Conservation (phyloP, 495 filamentous ascomycete species). For the Hypoxylon lenormandii region DNA sequence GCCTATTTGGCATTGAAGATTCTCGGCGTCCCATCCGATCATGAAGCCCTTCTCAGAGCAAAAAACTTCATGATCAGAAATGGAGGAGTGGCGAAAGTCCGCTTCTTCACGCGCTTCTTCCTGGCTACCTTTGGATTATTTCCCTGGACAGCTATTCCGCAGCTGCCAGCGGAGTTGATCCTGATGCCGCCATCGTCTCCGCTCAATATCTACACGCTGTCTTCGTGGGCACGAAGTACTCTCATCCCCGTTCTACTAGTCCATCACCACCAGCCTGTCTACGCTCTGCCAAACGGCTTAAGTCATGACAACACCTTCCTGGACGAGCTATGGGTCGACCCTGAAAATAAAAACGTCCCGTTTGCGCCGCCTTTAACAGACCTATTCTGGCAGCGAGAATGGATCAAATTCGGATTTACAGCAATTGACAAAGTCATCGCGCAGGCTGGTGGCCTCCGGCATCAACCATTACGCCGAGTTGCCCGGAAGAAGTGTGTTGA, state of each 20-base stretch:
- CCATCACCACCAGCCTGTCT: slow-evolving; percentile 54
- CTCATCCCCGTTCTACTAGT: slow-evolving; percentile 56
- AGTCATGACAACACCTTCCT: slow-evolving; percentile 50
- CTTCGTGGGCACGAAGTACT: slow-evolving; percentile 56
- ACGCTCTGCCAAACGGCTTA: slow-evolving; percentile 52
- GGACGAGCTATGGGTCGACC: slow-evolving; percentile 58
- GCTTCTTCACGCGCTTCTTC: slow-evolving; percentile 43
- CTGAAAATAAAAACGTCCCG: slow-evolving; percentile 47
- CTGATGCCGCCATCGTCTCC: slow-evolving; percentile 49
- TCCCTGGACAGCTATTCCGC: slow-evolving; percentile 57
- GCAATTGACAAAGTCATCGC: slow-evolving; percentile 47
- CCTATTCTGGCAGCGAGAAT: slow-evolving; percentile 7
- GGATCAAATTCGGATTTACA: slow-evolving; percentile 43
- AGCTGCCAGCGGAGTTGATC: slow-evolving; percentile 59
- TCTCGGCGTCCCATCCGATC: slow-evolving; percentile 41
- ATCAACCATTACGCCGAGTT: slow-evolving; percentile 22
- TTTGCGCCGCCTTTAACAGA: slow-evolving; percentile 36
- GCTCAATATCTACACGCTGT: slow-evolving; percentile 55
- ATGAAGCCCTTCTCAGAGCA: slow-evolving; percentile 49
- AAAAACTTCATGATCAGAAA: slow-evolving; percentile 45
- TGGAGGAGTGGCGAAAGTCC: slow-evolving; percentile 57
- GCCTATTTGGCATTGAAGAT: slow-evolving; percentile 60
- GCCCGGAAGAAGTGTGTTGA: slow-evolving; percentile 38
- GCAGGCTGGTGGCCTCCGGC: slow-evolving; percentile 37
- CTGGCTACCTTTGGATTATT: slow-evolving; percentile 60